A percentile compares a stretch with the other conserved stretches of the same genome.
Evolutionary conservation across 495 filamentous ascomycete genomes (phyloP).

Genomic region (Tuber melanosporum): DNA sequence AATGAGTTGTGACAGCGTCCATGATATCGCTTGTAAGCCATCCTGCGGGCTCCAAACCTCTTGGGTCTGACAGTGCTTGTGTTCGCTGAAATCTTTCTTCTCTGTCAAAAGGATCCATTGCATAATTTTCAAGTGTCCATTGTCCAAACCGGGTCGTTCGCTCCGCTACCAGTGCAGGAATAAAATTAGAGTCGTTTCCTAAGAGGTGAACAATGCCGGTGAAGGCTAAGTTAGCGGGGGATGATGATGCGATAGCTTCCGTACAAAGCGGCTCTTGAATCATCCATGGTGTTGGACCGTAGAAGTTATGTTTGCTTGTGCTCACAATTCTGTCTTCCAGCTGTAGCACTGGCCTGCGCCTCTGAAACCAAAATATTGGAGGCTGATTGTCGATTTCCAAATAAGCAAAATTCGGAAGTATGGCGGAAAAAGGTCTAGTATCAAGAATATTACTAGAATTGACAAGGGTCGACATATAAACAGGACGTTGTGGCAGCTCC

Average conservation of each 20-base stretch:
- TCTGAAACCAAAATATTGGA: background rate
- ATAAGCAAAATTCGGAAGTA: background rate
- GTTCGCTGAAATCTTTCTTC: background rate
- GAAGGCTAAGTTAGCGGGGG: no score
- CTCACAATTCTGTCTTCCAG: background rate
- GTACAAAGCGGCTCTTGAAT: background rate
- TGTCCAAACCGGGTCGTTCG: background rate
- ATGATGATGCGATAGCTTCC: background rate
- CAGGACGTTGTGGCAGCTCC: background rate
- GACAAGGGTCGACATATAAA: background rate
- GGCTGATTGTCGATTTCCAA: background rate
- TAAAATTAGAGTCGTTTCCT: background rate
- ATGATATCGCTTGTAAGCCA: conserved; percentile 1
- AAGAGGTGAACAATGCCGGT: no score
- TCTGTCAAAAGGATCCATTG: background rate
- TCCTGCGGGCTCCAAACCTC: background rate
- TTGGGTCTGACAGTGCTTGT: background rate
- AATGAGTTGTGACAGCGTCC: background rate
- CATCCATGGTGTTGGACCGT: background rate
- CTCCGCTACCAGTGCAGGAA: background rate
- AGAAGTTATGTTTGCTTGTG: background rate
- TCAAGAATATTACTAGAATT: background rate
- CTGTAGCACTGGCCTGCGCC: background rate
- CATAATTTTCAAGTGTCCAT: background rate
- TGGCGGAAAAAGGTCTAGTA: background rate